phyloP scores from a whole-genome alignment of 2,329 filamentous ascomycete species.

The Penicillium sp. region DNA sequence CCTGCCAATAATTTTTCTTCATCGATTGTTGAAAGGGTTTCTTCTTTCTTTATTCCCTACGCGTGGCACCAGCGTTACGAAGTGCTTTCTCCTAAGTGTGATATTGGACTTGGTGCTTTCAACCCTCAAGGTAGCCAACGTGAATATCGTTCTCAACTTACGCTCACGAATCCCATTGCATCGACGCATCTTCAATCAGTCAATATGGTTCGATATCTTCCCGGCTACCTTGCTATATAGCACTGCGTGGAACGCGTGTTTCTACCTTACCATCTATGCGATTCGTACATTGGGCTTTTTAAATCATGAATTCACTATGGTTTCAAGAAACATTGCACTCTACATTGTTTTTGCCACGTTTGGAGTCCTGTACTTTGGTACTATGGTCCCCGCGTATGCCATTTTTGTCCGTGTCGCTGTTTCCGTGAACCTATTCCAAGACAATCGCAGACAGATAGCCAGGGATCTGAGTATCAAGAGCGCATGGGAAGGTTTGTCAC shows the following conservation, averaged over 20 bases:
- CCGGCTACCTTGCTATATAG: not conserved
- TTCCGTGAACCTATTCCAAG: not conserved
- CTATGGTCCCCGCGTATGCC: not conserved
- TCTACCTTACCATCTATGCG: not conserved
- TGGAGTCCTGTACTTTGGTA: not conserved
- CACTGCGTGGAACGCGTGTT: not conserved
- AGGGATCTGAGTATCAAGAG: not conserved
- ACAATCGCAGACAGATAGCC: not conserved
- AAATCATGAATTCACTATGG: not conserved
- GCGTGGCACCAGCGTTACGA: not conserved
- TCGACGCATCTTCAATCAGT: not conserved
- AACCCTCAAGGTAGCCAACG: not conserved
- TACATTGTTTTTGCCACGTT: not conserved
- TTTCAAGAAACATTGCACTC: not conserved
- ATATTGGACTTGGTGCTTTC: not conserved
- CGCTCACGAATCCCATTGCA: not conserved
- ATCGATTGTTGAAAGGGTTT: not conserved
- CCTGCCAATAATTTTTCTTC: not conserved
- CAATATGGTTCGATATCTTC: not conserved
- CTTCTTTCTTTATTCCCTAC: not conserved
- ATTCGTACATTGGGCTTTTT: not conserved
- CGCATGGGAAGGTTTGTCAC: not conserved
- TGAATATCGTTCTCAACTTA: not conserved
- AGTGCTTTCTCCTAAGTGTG: not conserved
- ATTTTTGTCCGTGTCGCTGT: not conserved